Evolutionary conservation across 2,329 filamentous ascomycete species (phyloP), one percentile per base, ranked within the genome.

Genomic region (Paraphoma chrysanthemicola): DNA sequence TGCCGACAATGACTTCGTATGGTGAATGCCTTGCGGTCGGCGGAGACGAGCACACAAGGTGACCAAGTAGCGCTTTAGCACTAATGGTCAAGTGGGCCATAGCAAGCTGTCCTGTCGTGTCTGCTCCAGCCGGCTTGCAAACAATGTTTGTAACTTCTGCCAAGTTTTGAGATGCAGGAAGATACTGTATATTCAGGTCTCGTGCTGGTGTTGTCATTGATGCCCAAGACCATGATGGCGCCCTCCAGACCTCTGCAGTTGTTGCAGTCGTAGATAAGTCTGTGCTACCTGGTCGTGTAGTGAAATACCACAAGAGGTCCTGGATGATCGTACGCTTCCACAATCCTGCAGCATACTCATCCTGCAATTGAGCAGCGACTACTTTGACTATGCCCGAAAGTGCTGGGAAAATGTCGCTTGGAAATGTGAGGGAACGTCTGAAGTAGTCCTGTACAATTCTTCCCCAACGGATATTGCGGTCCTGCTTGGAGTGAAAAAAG

Each of bases 161-260:
- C 17, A 51, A 14, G 6, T 44, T n/a, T 14, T 38, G 6, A 12
- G 47, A 41, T 16, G n/a, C 36, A 6, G 47, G 36, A 1, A 49
- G 17, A 2, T 10, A 16, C 11, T 16, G 4, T 7, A 2, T 16
- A 29, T 28, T 38, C 4, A n/a, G 16, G 31, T 17, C 9, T 10
- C 28, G 12, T 12, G 31, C n/a, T n/a, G n/a, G n/a, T n/a, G n/a
- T n/a, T n/a, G n/a, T n/a, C n/a, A n/a, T n/a, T 17, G 48, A 51
- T 10, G 31, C 48, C 48, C 48, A 51, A 4, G 48, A 51, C 48
- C 48, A 51, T 29, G 48, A 51, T 5, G 48, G 48, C 9, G 48
- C 48, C 29, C 41, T 44, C 48, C 48, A 51, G 8, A 9, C 6
- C 10, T 14, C 2, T 8, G 16, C 28, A 4, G 7, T 41, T 8